A percentile compares a stretch with the other conserved stretches of the same genome.
Conservation (phyloP, 2,329 filamentous ascomycete species). For the Talaromyces verruculosus region DNA sequence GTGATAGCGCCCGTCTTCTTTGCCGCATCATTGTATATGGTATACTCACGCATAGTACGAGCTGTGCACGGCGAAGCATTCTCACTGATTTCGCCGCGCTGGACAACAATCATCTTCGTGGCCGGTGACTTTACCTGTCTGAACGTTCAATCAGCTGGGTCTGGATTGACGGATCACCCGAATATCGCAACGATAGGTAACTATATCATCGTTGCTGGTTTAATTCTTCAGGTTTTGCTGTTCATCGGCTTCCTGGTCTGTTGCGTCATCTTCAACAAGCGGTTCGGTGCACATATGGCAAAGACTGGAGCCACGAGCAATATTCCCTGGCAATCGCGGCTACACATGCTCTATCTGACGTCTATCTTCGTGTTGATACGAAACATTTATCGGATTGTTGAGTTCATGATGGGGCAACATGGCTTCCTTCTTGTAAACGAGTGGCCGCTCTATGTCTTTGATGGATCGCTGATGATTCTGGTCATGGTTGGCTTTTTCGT, state of each 20-base stretch:
- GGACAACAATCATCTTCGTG: constrained; percentile 16
- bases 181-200: constrained; percentile 2
- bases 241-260: constrained; percentile 14
- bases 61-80: neutral
- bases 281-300: neutral
- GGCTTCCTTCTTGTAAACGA: constrained; percentile 17
- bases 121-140: constrained; percentile 13
- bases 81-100: constrained; percentile 7
- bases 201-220: constrained; percentile 18
- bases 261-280: constrained; percentile 14
- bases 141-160: constrained; percentile 8
- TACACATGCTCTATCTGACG: constrained; percentile 17
- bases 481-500: constrained; percentile 16
- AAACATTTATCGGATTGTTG: constrained; percentile 16
- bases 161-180: constrained; percentile 10
- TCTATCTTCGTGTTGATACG: constrained; percentile 6
- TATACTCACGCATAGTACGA: constrained; percentile 15
- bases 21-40: constrained; percentile 17
- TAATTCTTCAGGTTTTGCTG: constrained; percentile 13
- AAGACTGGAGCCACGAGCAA: neutral
- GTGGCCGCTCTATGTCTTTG: constrained; percentile 19
- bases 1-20: constrained; percentile 17
- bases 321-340: constrained; percentile 12
- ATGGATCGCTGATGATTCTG: constrained; percentile 15
- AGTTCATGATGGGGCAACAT: constrained; percentile 14